Evolutionary conservation across 83 land plant genomes (phyloP).

Genomic region (Picea abies): DNA sequence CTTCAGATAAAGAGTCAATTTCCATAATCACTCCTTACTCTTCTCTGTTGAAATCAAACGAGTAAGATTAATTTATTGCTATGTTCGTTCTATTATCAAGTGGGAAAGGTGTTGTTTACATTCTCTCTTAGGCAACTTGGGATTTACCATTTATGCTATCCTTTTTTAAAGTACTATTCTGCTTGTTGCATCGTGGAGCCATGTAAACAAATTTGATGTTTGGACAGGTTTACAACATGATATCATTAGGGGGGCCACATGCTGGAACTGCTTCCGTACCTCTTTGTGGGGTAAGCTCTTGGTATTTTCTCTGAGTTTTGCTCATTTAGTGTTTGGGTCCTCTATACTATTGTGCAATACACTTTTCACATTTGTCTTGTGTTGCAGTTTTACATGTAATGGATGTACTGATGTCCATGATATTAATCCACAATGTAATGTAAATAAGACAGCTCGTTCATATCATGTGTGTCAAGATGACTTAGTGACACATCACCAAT

Average conservation of each 20-base stretch:
- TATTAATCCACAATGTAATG: too few relatives aligned
- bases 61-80: background rate
- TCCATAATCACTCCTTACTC: background rate
- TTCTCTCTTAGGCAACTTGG: background rate
- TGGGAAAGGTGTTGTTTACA: background rate
- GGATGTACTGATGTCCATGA: too few relatives aligned
- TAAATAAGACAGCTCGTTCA: background rate
- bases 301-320: slow-evolving; percentile 1
- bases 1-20: background rate
- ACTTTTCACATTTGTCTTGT: background rate
- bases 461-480: background rate
- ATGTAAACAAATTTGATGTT: background rate
- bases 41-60: background rate
- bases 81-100: background rate
- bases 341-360: background rate
- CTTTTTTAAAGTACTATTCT: background rate
- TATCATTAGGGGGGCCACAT: slow-evolving; percentile 95
- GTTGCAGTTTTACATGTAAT: background rate
- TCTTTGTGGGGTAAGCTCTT: slow-evolving; percentile 74
- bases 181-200: background rate
- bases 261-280: slow-evolving; percentile 96
- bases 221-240: slow-evolving; percentile 81
- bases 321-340: background rate
- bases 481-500: background rate
- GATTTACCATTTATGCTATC: background rate